Base-by-base conservation (phyloP, 2,329 filamentous ascomycete species). In the Cladosporium sp. region DNA sequence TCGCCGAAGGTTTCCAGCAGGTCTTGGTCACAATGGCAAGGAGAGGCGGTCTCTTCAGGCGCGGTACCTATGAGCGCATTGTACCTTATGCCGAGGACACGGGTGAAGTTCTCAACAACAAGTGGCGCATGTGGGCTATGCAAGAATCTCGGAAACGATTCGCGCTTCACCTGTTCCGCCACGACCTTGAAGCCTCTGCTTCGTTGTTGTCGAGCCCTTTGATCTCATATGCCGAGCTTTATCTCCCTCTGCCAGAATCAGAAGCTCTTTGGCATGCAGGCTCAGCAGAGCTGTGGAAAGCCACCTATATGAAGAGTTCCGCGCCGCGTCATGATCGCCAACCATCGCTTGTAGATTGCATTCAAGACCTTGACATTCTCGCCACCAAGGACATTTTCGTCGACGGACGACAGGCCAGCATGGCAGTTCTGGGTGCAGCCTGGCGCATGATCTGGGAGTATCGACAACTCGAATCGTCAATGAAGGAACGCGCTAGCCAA, bases 121-220 rank as follows among this genome's bases (percentile, higher is more conserved):
- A 87, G 58, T 89, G 85, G 85, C 73, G 69, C 50, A 67, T 68
- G 19, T 89, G 85, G 85, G 74, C 80, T 12, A 73, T 80, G 41
- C 72, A 79, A 53, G 85, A 88, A 61, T 82, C 80, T 3, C 86
- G 80, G 70, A 86, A 87, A 62, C 77, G 84, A 70, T 77, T 89
- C 2, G 79, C 80, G 3, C 83, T 85, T 53, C 82, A 85, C 60
- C 70, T 80, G 12, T 85, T 85, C 56, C 67, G 84, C 4, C 77
- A 83, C 51, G 85, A 89, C 59, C 75, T 82, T 0, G 82, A 87
- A 54, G 75, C 79, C 3, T 86, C 85, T 2, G 84, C 89, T 70
- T 80, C 82, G 1, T 74, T 85, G 3, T 72, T 86, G 48, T 81
- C 79, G 18, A 83, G 79, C 52, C 82, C 84, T 0, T 70, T 82